Evolutionary conservation across 305 asterid genomes (phyloP), one percentile per base, ranked within the genome.

Genomic region (Andrographis paniculata): DNA sequence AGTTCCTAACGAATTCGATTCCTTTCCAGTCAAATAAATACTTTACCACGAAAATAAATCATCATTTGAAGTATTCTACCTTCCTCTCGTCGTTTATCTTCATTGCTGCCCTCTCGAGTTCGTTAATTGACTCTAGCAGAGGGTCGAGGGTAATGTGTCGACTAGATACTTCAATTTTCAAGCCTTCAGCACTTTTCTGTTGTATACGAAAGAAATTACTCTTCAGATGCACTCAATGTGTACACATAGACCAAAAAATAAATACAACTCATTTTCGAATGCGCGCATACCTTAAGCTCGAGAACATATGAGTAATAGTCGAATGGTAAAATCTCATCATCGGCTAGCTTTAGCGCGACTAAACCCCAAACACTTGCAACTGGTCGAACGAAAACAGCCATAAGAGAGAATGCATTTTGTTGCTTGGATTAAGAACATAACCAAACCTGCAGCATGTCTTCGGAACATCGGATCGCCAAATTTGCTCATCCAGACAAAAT

Each of bases 391-490:
- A 42, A 47, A 47, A 16, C 31, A 17, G 20, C 14, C 19, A 49
- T 2, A 1, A 60, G 23, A 23, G 45, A 36, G 2, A 4, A 24
- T 24, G n/a, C n/a, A n/a, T n/a, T n/a, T n/a, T n/a, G n/a, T n/a
- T n/a, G n/a, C n/a, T n/a, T n/a, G n/a, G n/a, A n/a, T n/a, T n/a
- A n/a, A n/a, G n/a, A n/a, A n/a, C n/a, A n/a, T n/a, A 4, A 57
- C 63, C 72, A 51, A 37, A 84, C 94, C 84, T 87, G 97, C 94
- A 31, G 65, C 78, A 55, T 84, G 88, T 71, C 92, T 84, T 50
- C 56, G 87, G 63, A 84, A 84, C 81, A 60, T 58, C 4, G 95
- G 97, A 53, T 87, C 97, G 14, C 95, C 97, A 61, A 78, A 87
- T 68, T 75, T 84, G 67, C 62, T 77, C 97, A 84, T 84, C 97